Conservation (phyloP, 495 filamentous ascomycete species). For the Pseudoneurospora amorphoporcata region DNA sequence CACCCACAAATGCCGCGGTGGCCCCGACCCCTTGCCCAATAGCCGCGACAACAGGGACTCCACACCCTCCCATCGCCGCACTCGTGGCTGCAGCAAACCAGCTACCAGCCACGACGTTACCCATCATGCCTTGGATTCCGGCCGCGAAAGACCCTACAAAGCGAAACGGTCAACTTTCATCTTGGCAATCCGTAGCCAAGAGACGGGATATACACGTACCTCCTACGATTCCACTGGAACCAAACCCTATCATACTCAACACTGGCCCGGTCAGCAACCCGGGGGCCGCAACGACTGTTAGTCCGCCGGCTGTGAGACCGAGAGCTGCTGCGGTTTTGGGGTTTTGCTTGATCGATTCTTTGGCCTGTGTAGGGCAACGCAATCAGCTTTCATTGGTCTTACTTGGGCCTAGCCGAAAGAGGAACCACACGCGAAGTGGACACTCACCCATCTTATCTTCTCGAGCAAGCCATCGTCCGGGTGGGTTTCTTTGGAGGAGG, state of each 20-base stretch:
- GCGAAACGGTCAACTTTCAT: neutral
- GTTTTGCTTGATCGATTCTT: neutral
- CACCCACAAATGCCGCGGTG: neutral
- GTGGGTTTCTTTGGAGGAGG: neutral
- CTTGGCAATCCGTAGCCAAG: neutral
- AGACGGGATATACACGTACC: neutral
- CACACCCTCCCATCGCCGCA: neutral
- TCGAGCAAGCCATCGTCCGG: neutral
- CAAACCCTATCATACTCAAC: neutral
- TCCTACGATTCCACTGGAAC: neutral
- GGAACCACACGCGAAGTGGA: neutral
- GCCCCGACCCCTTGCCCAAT: neutral
- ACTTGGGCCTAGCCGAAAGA: neutral
- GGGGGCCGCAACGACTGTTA: constrained; percentile 1
- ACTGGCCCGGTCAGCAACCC: neutral
- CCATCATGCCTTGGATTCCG: neutral
- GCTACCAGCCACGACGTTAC: neutral
- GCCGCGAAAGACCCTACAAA: neutral
- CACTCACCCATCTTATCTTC: neutral
- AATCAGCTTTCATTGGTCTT: neutral
- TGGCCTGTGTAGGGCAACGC: neutral
- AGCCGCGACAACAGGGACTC: neutral
- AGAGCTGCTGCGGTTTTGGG: neutral
- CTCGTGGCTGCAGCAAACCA: neutral
- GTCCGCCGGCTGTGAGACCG: constrained; percentile 1